phyloP scores from a whole-genome alignment of 176 grass and related monocot species.

The Paspalum notatum region DNA sequence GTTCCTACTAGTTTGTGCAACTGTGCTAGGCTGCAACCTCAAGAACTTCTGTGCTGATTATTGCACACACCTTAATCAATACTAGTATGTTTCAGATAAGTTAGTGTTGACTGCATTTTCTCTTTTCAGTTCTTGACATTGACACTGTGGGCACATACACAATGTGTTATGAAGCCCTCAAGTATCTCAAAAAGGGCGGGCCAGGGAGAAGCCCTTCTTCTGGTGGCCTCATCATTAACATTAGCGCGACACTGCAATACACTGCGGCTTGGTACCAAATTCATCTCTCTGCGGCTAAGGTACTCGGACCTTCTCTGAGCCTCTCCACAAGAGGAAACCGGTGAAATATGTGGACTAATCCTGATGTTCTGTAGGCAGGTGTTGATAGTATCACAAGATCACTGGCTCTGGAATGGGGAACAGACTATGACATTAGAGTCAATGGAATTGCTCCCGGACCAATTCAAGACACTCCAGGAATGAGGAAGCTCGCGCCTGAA shows the following conservation, averaged over 20 bases:
- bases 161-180: constrained; percentile 87
- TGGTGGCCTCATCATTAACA: constrained; percentile 89
- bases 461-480: constrained; percentile 78
- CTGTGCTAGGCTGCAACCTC: constrained; percentile 12
- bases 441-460: constrained; percentile 90
- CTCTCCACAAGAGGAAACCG: not conserved
- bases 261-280: constrained; percentile 93
- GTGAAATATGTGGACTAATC: constrained; percentile 12
- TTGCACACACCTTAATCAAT: too few relatives aligned
- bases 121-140: constrained; percentile 82
- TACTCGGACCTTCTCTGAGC: constrained; percentile 27
- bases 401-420: constrained; percentile 94
- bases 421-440: constrained; percentile 91
- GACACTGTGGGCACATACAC: constrained; percentile 91
- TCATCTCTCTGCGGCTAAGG: constrained; percentile 88
- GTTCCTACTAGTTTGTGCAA: not conserved
- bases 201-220: constrained; percentile 59
- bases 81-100: not conserved
- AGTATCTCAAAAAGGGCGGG: constrained; percentile 83
- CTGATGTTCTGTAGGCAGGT: constrained; percentile 60
- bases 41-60: not conserved
- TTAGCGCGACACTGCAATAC: constrained; percentile 92
- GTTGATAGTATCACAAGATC: constrained; percentile 96
- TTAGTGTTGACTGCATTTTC: constrained; percentile 26
- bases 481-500: constrained; percentile 93